Evolutionary conservation across 208 protist species (phyloP), one percentile per base, ranked within the genome.

Genomic region (Sergeia podlipaevii): DNA sequence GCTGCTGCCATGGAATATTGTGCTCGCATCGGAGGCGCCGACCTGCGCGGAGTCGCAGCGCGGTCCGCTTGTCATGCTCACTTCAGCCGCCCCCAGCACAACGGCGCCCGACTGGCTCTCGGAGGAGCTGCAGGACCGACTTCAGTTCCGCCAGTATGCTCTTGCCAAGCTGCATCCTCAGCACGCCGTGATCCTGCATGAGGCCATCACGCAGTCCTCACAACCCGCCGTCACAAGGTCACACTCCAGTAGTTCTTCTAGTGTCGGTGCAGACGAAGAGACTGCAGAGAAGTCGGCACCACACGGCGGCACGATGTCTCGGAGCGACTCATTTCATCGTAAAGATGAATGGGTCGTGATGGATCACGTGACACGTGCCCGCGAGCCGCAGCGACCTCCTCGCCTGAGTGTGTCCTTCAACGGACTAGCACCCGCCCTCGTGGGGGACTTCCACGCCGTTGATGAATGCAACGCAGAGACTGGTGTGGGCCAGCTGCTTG

Each of bases 101-200:
- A 48, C 39, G 5, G 32, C 55, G 11, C 55, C 55, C 21, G 30
- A 37, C 18, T 61, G 55, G 55, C 43, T 61, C 21, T 38, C 38
- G 37, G 32, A 44, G 27, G 24, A 36, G 2, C 43, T 61, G 4
- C 55, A 61, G 26, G 26, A 20, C 6, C 11, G 39, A 17, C 44
- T 47, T 23, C 26, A 41, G 20, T 61, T 61, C 23, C 55, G 42
- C 29, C 55, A 61, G 42, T 48, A 61, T 30, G 43, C 38, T 13
- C 37, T 61, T 39, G 36, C 43, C 27, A 30, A 28, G 33, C 43
- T 33, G 43, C 55, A 36, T 7, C 55, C 55, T n/a, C 55, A 11
- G 55, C 73, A 80, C 59, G 38, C 68, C 10, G 63, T 58, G 0
- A 52, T 80, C 5, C 47, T 80, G 32, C 66, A 57, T 34, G 73